phyloP scores from a whole-genome alignment of 148 eudicot genomes.

The Fagopyrum esculentum region DNA sequence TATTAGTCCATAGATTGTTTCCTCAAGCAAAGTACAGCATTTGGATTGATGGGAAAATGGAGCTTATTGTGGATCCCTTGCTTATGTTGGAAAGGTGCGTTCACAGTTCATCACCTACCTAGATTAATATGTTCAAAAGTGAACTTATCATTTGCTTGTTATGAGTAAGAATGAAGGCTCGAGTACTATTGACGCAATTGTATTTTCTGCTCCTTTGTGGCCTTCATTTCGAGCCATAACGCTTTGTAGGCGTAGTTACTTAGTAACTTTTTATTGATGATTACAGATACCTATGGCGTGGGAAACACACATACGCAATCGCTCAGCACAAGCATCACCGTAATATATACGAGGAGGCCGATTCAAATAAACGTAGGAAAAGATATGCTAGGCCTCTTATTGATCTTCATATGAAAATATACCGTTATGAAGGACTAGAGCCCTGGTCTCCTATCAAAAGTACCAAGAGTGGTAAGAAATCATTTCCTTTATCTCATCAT shows the following conservation, averaged over 20 bases:
- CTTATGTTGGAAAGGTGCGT: constrained; percentile 84
- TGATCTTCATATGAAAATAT: constrained; percentile 93
- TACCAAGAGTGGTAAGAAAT: constrained; percentile 64
- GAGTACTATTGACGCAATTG: neutral
- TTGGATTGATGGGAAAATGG: constrained; percentile 99
- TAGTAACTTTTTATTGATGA: neutral
- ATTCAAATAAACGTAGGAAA: constrained; percentile 94
- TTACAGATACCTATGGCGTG: constrained; percentile 91
- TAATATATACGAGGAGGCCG: constrained; percentile 89
- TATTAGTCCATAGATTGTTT: constrained; percentile 82
- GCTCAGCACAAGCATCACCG: constrained; percentile 97
- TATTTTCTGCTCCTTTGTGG: neutral
- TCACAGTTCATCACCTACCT: neutral
- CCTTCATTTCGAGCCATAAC: neutral
- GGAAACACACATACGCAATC: constrained; percentile 86
- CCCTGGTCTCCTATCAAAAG: constrained; percentile 73
- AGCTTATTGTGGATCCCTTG: constrained; percentile 91
- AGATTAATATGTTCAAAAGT: neutral
- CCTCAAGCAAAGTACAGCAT: constrained; percentile 89
- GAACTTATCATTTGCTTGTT: neutral
- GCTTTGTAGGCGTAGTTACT: neutral
- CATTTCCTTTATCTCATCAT: neutral
- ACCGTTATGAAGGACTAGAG: constrained; percentile 79
- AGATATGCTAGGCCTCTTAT: constrained; percentile 94
- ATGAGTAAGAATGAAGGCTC: neutral